Percentiles rank a stretch among this genome's conserved stretches.
These are phyloP conservation scores for Musa balbisiana DNA, from an alignment of 202 grass and related monocot genomes.

Conservation along the genomic window DNA sequence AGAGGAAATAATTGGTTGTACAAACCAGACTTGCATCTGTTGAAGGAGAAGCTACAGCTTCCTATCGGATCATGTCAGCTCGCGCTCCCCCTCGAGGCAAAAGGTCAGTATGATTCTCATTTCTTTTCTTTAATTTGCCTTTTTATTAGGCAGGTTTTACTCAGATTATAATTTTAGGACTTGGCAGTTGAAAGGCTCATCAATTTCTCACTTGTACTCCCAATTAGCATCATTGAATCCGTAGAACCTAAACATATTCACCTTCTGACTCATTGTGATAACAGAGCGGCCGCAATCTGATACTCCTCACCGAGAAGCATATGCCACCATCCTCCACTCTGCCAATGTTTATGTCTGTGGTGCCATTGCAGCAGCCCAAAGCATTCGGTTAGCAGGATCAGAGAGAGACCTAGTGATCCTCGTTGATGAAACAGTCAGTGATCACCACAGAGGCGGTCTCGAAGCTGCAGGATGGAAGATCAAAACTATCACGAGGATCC, in stretches of 20 bases:
- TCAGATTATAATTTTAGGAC: not conserved
- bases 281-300: not conserved
- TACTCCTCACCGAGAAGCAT: not conserved
- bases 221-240: too few relatives aligned
- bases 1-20: constrained; percentile 8
- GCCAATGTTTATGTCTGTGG: not conserved
- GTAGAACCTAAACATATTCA: too few relatives aligned
- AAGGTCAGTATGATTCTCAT: not conserved
- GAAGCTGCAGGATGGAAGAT: not conserved
- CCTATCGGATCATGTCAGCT: constrained; percentile 8
- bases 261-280: too few relatives aligned
- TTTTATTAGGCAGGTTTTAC: not conserved
- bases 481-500: not conserved
- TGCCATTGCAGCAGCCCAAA: not conserved
- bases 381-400: not conserved
- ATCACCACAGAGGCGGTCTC: not conserved
- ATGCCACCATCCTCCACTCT: not conserved
- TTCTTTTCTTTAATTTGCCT: not conserved
- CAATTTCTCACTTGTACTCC: too few relatives aligned
- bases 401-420: not conserved
- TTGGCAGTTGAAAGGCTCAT: too few relatives aligned
- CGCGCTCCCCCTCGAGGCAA: not conserved
- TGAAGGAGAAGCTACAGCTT: constrained; percentile 8
- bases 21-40: not conserved
- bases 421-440: not conserved